phyloP scores from a whole-genome alignment of 2,329 filamentous ascomycete genomes.

The Xylariaceae sp. region DNA sequence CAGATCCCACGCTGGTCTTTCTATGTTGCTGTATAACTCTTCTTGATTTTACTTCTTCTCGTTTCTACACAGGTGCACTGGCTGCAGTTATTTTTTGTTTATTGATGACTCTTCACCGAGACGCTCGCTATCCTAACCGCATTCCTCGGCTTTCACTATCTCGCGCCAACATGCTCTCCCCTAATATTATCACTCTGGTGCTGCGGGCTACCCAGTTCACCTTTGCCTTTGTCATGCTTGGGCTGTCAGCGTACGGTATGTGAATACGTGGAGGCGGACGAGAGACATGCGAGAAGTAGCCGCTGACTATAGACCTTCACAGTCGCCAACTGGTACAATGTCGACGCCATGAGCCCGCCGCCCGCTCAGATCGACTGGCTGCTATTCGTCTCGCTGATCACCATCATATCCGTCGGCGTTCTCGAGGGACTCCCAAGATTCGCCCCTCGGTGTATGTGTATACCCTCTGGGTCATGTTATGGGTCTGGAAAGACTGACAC shows the following conservation, averaged over 20 bases:
- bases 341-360: slow-evolving; percentile 58
- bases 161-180: slow-evolving; percentile 47
- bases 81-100: slow-evolving; percentile 28
- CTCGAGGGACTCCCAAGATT: slow-evolving; percentile 58
- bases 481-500: not conserved
- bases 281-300: not conserved
- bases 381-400: slow-evolving; percentile 59
- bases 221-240: slow-evolving; percentile 53
- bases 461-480: not conserved
- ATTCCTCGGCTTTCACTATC: slow-evolving; percentile 29
- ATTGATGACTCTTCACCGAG: slow-evolving; percentile 37
- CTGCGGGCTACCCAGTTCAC: slow-evolving; percentile 54
- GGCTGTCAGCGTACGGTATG: slow-evolving; percentile 58
- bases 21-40: not conserved
- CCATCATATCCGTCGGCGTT: slow-evolving; percentile 60
- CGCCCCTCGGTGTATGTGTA: slow-evolving; percentile 47
- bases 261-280: not conserved
- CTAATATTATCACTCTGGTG: slow-evolving; percentile 45
- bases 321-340: slow-evolving; percentile 68
- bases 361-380: slow-evolving; percentile 64
- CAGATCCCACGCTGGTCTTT: slow-evolving; percentile 30
- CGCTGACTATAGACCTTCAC: slow-evolving; percentile 22
- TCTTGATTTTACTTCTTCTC: slow-evolving; percentile 9
- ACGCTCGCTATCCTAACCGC: slow-evolving; percentile 39
- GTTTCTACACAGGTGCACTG: slow-evolving; percentile 19